Base-by-base conservation (phyloP, 1,139 yeast species). In the Suhomyces panamericanus region DNA sequence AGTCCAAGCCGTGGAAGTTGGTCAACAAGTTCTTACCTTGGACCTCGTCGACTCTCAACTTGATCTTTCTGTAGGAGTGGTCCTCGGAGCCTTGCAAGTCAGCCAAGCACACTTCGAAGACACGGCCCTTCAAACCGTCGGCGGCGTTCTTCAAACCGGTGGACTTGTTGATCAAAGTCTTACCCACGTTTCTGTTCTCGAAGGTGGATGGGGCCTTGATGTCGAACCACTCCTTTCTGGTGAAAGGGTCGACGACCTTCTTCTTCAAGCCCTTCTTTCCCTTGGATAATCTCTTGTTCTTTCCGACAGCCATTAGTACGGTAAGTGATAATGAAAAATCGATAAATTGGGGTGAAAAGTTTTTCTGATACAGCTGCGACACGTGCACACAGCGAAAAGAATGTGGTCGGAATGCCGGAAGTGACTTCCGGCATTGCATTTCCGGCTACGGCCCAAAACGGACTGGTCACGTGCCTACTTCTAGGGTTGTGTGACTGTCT, bases 1-100 rank as follows among this genome's bases (percentile, higher is more conserved):
- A 73, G 64, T 72, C 75, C 59, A 74, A 63, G 50, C 78, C 79
- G 63, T 74, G 78, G 73, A 74, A 74, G 73, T 74, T 74, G 69
- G 79, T 74, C 63, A 74, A 73, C 63, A 74, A 72, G 70, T 74
- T 73, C 66, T 74, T 74, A 65, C 78, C 78, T 65, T 74, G 77
- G 47, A 74, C 79, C 67, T 74, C 79, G 55, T 74, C 79, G 51
- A 73, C 78, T 73, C 79, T 73, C 68, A 74, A 73, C 66, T 70
- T 73, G 59, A 74, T 62, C 65, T 74, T 74, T 70, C 77, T 73
- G 74, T 69, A 67, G 45, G 78, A 66, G 69, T 74, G 78, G 66
- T 74, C 78, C 66, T 74, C 79, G 46, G 77, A 70, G 46, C 78
- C 79, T 64, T 73, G 78, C 58, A 74, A 70, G 61, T 74, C 79